These are phyloP conservation scores for Entoloma clypeatum DNA, from an alignment of 1,284 basidiomycete genomes.

Conservation along the genomic window DNA sequence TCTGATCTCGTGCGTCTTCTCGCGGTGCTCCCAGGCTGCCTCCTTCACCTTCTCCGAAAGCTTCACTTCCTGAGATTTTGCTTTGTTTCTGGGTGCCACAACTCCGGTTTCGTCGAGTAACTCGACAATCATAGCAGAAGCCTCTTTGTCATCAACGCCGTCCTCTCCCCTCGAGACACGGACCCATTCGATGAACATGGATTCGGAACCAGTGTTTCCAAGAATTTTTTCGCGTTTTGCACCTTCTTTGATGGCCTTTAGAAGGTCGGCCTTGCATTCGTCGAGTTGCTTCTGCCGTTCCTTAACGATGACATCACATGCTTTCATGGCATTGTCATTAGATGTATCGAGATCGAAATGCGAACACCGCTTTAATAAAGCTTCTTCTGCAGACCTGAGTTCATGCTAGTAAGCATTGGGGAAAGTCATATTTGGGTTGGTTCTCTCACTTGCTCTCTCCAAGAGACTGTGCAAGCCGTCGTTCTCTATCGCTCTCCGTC, in stretches of 20 bases:
- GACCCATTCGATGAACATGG: slow-evolving; percentile 75
- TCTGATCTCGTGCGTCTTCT: slow-evolving; percentile 82
- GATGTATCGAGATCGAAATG: slow-evolving; percentile 87
- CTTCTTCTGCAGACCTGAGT: slow-evolving; percentile 80
- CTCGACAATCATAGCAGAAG: slow-evolving; percentile 53
- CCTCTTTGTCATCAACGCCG: slow-evolving; percentile 75
- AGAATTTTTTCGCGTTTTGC: slow-evolving; percentile 66
- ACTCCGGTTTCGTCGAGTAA: slow-evolving; percentile 65
- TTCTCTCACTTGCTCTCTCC: slow-evolving; percentile 87
- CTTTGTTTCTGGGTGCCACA: slow-evolving; percentile 44
- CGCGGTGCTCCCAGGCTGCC: slow-evolving; percentile 77
- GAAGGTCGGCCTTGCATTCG: slow-evolving; percentile 75
- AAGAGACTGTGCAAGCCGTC: slow-evolving; percentile 80
- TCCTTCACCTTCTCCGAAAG: slow-evolving; percentile 56
- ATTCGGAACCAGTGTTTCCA: slow-evolving; percentile 56
- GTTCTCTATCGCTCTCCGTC: slow-evolving; percentile 88
- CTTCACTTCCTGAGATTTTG: slow-evolving; percentile 53
- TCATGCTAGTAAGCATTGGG: slow-evolving; percentile 4
- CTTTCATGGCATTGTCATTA: slow-evolving; percentile 79
- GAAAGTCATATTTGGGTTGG: slow-evolving; percentile 13
- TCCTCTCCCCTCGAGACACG: slow-evolving; percentile 57
- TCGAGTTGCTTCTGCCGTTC: slow-evolving; percentile 79
- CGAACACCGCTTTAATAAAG: slow-evolving; percentile 88
- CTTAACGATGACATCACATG: slow-evolving; percentile 86
- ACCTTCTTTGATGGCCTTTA: slow-evolving; percentile 61